Percentiles rank a stretch among this genome's conserved stretches.
Conservation (phyloP, 2,329 filamentous ascomycete species). For the Sclerotinia borealis region DNA sequence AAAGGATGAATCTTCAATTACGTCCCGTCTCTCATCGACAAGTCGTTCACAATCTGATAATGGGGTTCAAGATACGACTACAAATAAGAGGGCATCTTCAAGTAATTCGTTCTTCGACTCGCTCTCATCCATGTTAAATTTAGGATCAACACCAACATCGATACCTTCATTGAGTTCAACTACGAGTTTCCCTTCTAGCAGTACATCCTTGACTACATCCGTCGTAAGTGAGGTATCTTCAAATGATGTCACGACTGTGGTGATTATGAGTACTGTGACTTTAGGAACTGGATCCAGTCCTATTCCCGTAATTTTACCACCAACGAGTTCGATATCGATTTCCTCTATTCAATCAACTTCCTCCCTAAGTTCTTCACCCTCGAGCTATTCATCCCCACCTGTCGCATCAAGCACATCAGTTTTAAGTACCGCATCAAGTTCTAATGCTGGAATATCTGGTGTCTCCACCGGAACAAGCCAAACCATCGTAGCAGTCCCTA, state of each 20-base stretch:
- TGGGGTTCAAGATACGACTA: not conserved
- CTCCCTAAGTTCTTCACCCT: not conserved
- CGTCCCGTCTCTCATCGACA: conserved; percentile 13
- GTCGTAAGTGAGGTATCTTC: not conserved
- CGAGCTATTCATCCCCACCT: not conserved
- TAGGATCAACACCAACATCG: not conserved
- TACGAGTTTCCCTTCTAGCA: not conserved
- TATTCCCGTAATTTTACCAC: not conserved
- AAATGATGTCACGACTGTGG: not conserved
- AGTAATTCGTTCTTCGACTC: not conserved
- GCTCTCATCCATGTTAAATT: not conserved
- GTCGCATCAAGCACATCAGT: not conserved
- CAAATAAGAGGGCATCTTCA: not conserved
- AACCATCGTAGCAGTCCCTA: conserved; percentile 10
- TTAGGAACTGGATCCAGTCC: not conserved
- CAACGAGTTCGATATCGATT: not conserved
- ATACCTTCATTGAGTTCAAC: not conserved
- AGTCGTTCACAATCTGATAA: conserved; percentile 19
- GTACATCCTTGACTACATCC: not conserved
- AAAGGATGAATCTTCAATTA: conserved; percentile 11
- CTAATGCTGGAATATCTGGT: not conserved
- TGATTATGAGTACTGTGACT: not conserved
- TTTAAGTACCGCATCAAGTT: not conserved
- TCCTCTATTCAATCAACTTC: not conserved
- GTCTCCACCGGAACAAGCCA: conserved; percentile 14